These are phyloP conservation scores for Aspergillus pseudotamarii DNA, from an alignment of 2,329 filamentous ascomycete species.

Conservation along the genomic window DNA sequence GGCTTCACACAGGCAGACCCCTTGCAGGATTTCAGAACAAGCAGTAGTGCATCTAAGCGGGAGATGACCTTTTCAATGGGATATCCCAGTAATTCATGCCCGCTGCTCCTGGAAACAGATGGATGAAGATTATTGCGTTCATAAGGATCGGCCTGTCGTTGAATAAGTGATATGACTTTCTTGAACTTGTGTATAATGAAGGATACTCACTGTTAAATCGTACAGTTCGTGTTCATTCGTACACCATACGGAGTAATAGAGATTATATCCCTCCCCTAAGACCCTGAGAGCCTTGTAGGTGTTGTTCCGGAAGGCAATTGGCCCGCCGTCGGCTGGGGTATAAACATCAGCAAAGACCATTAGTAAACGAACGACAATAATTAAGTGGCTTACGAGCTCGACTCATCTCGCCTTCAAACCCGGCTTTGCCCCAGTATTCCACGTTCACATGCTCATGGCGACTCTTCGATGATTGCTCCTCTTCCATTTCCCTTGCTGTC, in stretches of 20 bases:
- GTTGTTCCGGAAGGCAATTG: slow-evolving; percentile 10
- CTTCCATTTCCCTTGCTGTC: neutral
- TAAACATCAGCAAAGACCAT: neutral
- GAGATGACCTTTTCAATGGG: neutral
- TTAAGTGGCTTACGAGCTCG: neutral
- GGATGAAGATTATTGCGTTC: slow-evolving; percentile 5
- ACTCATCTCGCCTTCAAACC: slow-evolving; percentile 5
- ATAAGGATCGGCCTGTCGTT: slow-evolving; percentile 4
- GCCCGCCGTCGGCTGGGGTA: neutral
- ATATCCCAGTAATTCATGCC: neutral
- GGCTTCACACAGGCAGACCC: slow-evolving; percentile 36
- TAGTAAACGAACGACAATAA: too few relatives aligned
- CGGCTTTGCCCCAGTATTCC: neutral
- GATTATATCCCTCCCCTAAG: slow-evolving; percentile 30
- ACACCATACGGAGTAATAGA: slow-evolving; percentile 42
- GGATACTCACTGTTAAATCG: slow-evolving; percentile 21
- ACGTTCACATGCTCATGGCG: neutral
- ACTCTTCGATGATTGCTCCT: neutral
- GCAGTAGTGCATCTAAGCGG: slow-evolving; percentile 2
- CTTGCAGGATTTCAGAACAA: slow-evolving; percentile 28
- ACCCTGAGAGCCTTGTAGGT: slow-evolving; percentile 26
- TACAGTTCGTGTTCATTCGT: slow-evolving; percentile 39
- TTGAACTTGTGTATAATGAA: neutral
- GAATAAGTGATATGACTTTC: neutral
- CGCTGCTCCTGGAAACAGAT: rapidly evolving